A percentile compares a stretch with the other conserved stretches of the same genome.
Evolutionary conservation across 1,284 basidiomycete species (phyloP).

Genomic region (Trichosporon coremiiforme): DNA sequence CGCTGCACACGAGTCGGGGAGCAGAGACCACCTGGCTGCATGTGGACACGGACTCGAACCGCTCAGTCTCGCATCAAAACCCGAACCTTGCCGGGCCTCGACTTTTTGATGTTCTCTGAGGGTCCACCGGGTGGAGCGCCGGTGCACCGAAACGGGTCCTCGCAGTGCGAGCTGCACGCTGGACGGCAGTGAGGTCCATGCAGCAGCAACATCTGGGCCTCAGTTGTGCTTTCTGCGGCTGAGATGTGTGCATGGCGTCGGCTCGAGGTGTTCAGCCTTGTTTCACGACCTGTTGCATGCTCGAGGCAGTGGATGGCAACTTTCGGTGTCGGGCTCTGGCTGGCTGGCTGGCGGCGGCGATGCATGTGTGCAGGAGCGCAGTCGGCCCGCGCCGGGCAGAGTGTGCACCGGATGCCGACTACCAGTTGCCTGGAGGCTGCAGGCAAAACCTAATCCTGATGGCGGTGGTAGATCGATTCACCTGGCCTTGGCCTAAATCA

Average conservation of each 20-base stretch:
- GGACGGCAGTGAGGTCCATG: not conserved
- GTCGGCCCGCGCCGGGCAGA: not conserved
- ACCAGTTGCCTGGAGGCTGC: not conserved
- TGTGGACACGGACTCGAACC: not conserved
- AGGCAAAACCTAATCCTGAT: not conserved
- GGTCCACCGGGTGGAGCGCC: constrained; percentile 9
- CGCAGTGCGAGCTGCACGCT: not conserved
- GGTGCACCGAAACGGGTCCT: constrained; percentile 1
- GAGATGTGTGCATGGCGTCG: not conserved
- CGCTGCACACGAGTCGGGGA: not conserved
- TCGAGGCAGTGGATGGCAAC: not conserved
- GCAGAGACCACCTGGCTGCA: not conserved
- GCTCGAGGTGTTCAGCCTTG: not conserved
- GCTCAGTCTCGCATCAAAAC: not conserved
- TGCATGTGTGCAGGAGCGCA: not conserved
- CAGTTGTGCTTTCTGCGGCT: not conserved
- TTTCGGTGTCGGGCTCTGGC: too few relatives aligned
- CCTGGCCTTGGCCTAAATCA: not conserved
- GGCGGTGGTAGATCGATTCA: constrained; percentile 16
- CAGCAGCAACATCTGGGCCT: not conserved
- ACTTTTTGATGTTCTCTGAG: not conserved
- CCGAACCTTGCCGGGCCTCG: not conserved
- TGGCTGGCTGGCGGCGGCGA: too few relatives aligned
- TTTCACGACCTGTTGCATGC: not conserved
- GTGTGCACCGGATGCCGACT: not conserved